Percentiles rank a stretch among this genome's conserved stretches.
phyloP scores from a whole-genome alignment of 108 stramenopile genomes.

The Nitzschia putrida region DNA sequence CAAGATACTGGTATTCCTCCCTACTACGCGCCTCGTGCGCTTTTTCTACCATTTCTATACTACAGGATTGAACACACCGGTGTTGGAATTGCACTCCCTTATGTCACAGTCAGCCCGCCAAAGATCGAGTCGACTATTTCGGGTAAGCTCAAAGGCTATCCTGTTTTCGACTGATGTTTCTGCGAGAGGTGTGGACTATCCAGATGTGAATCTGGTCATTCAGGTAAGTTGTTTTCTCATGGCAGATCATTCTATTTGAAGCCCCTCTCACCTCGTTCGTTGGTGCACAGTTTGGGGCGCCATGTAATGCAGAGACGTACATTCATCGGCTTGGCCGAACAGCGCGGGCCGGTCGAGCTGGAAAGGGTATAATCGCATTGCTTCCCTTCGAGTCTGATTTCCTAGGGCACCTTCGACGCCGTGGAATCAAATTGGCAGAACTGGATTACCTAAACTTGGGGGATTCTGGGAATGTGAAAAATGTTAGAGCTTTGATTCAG shows the following conservation, averaged over 20 bases:
- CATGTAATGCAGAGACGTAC: constrained; percentile 76
- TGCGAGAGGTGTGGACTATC: constrained; percentile 87
- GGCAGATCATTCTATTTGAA: background rate
- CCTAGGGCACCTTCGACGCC: background rate
- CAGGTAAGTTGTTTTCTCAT: constrained; percentile 52
- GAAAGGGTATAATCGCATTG: constrained; percentile 59
- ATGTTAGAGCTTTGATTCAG: constrained; percentile 20
- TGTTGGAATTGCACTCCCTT: constrained; percentile 84
- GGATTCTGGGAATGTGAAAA: background rate
- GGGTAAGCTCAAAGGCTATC: constrained; percentile 37
- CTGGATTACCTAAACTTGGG: background rate
- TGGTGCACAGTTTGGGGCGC: constrained; percentile 51
- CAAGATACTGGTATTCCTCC: constrained; percentile 88
- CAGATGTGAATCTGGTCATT: constrained; percentile 61
- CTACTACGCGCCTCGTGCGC: constrained; percentile 77
- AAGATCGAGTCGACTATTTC: constrained; percentile 67
- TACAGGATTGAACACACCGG: constrained; percentile 33
- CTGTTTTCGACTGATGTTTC: constrained; percentile 91
- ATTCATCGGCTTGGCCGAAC: constrained; percentile 93
- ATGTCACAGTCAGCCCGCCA: constrained; percentile 81
- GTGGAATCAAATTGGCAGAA: constrained; percentile 5
- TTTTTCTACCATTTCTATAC: constrained; percentile 82
- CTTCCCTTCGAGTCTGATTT: constrained; percentile 49
- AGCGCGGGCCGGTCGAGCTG: constrained; percentile 79
- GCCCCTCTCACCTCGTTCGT: background rate